Evolutionary conservation across 148 eudicot genomes (phyloP).

Genomic region (Nepenthes gracilis): DNA sequence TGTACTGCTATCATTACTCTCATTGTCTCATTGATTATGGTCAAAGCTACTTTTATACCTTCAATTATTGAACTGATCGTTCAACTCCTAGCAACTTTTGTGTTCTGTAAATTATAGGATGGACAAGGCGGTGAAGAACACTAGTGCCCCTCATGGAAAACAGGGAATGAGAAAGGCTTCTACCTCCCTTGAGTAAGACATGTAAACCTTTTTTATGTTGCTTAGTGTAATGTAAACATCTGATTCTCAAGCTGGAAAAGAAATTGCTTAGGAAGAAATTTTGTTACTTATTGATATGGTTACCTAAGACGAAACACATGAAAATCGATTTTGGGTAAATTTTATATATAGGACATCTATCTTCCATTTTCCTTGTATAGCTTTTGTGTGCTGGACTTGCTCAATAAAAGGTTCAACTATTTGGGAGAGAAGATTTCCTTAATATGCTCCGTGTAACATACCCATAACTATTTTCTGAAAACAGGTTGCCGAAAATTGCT

Average conservation of each 20-base stretch:
- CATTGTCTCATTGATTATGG: background rate
- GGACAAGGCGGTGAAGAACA: conserved; percentile 30
- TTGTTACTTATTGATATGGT: background rate
- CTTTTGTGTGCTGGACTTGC: too few species aligned
- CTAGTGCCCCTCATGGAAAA: conserved; percentile 28
- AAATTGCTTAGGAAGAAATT: too few species aligned
- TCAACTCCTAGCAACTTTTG: background rate
- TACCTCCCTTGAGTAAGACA: conserved; percentile 33
- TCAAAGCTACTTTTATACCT: background rate
- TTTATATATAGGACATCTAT: too few species aligned
- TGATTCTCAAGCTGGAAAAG: background rate
- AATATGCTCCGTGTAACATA: too few species aligned
- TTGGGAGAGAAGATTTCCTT: too few species aligned
- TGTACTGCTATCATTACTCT: background rate
- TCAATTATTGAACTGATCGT: background rate
- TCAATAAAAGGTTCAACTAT: too few species aligned
- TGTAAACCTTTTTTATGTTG: background rate
- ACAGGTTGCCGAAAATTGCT: conserved; percentile 22
- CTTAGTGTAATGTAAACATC: background rate
- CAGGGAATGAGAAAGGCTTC: conserved; percentile 39
- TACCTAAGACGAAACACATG: too few species aligned
- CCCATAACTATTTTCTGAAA: background rate
- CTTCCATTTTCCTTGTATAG: too few species aligned
- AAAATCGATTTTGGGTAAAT: too few species aligned
- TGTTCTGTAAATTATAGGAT: conserved; percentile 21